Conservation (phyloP, 2,329 filamentous ascomycete genomes). For the Monosporascus sp. region DNA sequence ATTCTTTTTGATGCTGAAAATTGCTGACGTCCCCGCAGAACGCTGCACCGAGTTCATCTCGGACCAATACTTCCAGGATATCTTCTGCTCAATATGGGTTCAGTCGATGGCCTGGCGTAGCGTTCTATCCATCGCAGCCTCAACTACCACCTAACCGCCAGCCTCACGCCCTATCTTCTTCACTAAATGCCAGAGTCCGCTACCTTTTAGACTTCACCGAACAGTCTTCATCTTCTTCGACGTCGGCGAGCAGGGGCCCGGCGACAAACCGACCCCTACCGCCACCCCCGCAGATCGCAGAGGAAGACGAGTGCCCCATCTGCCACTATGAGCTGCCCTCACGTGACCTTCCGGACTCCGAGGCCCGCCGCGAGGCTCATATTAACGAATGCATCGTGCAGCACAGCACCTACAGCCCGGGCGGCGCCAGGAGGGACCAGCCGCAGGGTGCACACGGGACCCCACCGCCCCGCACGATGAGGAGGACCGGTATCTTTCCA, state of each 20-base stretch:
- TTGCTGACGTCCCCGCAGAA: conserved; percentile 14
- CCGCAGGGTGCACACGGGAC: conserved; percentile 17
- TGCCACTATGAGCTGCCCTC: conserved; percentile 69
- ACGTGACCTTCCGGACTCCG: conserved; percentile 46
- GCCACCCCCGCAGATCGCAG: conserved; percentile 49
- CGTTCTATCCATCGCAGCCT: background rate
- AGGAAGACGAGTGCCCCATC: conserved; percentile 77
- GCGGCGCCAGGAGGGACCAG: conserved; percentile 15
- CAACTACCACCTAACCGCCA: conserved; percentile 15
- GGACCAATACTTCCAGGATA: conserved; percentile 2
- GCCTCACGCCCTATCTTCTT: conserved; percentile 2
- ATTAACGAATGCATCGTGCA: conserved; percentile 53
- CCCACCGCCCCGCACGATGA: conserved; percentile 30
- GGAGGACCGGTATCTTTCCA: conserved; percentile 57
- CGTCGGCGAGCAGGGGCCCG: conserved; percentile 23
- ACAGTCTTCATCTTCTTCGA: conserved; percentile 27
- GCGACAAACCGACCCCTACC: conserved; percentile 28
- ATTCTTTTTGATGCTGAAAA: too few relatives aligned
- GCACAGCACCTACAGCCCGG: conserved; percentile 46
- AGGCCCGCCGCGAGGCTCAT: conserved; percentile 52
- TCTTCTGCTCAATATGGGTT: background rate
- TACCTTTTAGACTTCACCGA: conserved; percentile 27
- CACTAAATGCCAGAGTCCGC: conserved; percentile 9
- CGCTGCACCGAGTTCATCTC: conserved; percentile 20
- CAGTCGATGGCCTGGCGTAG: background rate